Conservation (phyloP, 495 filamentous ascomycete genomes). For the Penicillium salamii region DNA sequence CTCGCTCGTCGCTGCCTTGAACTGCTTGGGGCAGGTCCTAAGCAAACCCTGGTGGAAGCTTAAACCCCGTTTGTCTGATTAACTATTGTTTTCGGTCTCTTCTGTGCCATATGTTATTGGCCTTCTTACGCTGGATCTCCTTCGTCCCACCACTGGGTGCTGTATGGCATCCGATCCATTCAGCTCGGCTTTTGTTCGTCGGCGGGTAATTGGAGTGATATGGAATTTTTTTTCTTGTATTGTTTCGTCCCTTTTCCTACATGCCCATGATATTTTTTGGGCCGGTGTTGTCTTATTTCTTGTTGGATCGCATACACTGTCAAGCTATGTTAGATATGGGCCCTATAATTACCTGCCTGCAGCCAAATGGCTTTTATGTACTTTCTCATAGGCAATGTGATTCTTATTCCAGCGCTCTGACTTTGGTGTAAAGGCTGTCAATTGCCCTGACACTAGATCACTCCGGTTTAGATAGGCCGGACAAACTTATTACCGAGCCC, state of each 20-base stretch:
- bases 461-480: conserved; percentile 13
- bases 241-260: conserved; percentile 8
- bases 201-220: conserved; percentile 43
- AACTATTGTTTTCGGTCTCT: conserved; percentile 18
- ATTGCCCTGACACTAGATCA: too few species aligned
- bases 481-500: conserved; percentile 16
- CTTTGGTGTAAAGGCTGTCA: too few species aligned
- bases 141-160: conserved; percentile 22
- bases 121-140: conserved; percentile 10
- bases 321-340: conserved; percentile 34
- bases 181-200: conserved; percentile 21
- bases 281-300: conserved; percentile 18
- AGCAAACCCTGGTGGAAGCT: conserved; percentile 55
- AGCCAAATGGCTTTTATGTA: neutral
- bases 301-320: conserved; percentile 34
- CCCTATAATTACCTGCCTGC: conserved; percentile 27
- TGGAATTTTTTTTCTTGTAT: conserved; percentile 15
- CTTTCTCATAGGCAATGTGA: too few species aligned
- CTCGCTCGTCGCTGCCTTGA: conserved; percentile 87
- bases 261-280: conserved; percentile 22
- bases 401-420: too few species aligned
- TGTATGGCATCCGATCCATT: conserved; percentile 36
- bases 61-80: conserved; percentile 23
- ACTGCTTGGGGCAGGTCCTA: conserved; percentile 65
- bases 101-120: conserved; percentile 6